Percentiles rank a stretch among this genome's conserved stretches.
These are phyloP conservation scores for Ocimum tenuiflorum DNA, from an alignment of 257 asterid genomes.

Conservation along the genomic window DNA sequence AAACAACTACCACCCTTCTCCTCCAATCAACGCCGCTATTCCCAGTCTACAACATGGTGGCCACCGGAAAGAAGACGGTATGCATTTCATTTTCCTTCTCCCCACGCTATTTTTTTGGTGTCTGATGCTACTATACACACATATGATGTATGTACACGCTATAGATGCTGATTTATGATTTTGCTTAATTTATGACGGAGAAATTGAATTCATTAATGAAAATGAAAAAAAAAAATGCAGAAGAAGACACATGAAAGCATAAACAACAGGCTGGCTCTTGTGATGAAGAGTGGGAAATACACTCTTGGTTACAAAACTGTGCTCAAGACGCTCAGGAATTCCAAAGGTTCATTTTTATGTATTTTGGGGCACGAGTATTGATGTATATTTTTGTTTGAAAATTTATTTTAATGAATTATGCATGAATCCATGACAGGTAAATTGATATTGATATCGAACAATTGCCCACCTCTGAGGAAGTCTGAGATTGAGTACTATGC, in stretches of 20 bases:
- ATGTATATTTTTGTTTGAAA: not conserved
- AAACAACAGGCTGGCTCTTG: slow-evolving; percentile 66
- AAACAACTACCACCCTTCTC: not conserved
- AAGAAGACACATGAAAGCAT: slow-evolving; percentile 84
- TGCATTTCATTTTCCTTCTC: not conserved
- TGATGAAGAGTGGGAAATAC: slow-evolving; percentile 82
- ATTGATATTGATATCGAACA: slow-evolving; percentile 70
- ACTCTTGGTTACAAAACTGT: slow-evolving; percentile 86
- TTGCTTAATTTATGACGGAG: not conserved
- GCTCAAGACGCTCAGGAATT: slow-evolving; percentile 62
- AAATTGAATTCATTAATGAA: not conserved
- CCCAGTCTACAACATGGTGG: slow-evolving; percentile 26
- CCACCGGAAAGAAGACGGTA: slow-evolving; percentile 53
- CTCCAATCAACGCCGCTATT: slow-evolving; percentile 14
- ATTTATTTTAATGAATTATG: not conserved
- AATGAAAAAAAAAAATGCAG: slow-evolving; percentile 28
- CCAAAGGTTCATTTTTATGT: slow-evolving; percentile 41
- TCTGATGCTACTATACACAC: not conserved
- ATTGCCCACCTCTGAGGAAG: slow-evolving; percentile 80
- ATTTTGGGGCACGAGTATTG: not conserved
- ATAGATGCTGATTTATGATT: not conserved
- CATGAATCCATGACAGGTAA: slow-evolving; percentile 35
- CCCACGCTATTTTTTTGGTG: not conserved
- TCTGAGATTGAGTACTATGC: slow-evolving; percentile 87
- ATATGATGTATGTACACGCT: too few species aligned